A percentile compares a stretch with the other conserved stretches of the same genome.
Conservation (phyloP, 2,329 filamentous ascomycete genomes). For the Aspergillus puulaauensis region DNA sequence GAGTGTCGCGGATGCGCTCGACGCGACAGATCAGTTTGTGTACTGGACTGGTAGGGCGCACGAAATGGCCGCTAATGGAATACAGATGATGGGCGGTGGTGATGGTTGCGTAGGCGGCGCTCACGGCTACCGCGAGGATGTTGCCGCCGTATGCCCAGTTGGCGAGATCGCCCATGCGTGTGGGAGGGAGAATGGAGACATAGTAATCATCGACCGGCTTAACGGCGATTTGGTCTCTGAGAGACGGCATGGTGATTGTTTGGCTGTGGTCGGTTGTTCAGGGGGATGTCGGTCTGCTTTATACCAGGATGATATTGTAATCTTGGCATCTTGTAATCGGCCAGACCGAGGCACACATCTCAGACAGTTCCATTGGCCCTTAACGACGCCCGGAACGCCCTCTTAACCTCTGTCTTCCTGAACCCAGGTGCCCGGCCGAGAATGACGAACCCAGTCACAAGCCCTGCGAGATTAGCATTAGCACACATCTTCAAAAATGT, state of each 20-base stretch:
- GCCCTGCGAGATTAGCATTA: slow-evolving; percentile 34
- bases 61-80: background rate
- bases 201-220: background rate
- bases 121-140: background rate
- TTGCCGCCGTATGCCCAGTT: slow-evolving; percentile 2
- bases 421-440: slow-evolving; percentile 3
- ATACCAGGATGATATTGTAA: background rate
- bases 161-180: background rate
- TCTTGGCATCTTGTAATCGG: background rate
- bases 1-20: background rate
- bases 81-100: background rate
- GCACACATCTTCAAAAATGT: background rate
- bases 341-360: background rate
- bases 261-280: no score
- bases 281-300: background rate
- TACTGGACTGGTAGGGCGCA: background rate
- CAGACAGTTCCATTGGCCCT: no score
- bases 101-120: background rate
- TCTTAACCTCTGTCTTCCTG: background rate
- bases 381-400: background rate
- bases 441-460: slow-evolving; percentile 49
- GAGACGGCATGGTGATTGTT: background rate
- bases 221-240: background rate
- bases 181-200: background rate
- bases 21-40: background rate